Evolutionary conservation across 805 yeast species (phyloP).

Genomic region (Clavispora vitiphila): DNA sequence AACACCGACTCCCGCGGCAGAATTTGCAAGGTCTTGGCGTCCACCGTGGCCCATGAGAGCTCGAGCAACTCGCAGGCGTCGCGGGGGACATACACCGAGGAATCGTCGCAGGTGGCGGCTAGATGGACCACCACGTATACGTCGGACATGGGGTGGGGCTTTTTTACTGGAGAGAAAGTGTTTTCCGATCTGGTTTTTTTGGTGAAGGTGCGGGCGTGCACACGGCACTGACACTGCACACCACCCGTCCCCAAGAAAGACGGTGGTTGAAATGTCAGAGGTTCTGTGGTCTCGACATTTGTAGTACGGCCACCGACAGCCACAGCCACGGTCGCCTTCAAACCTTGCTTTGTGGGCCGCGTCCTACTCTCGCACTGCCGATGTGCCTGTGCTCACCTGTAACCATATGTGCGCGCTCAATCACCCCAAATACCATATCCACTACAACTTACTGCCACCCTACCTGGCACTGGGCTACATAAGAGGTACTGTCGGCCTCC

Average conservation of each 20-base stretch:
- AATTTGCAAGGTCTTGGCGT: conserved; percentile 45
- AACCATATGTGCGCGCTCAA: too few species aligned
- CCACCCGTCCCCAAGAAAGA: too few species aligned
- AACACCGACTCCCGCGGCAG: conserved; percentile 41
- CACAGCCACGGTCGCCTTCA: too few species aligned
- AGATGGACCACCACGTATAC: conserved; percentile 57
- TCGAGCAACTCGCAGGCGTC: conserved; percentile 68
- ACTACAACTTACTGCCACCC: neutral
- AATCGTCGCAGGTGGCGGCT: conserved; percentile 65
- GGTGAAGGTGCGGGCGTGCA: neutral
- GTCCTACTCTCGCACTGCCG: too few species aligned
- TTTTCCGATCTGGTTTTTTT: neutral
- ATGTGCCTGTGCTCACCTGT: too few species aligned
- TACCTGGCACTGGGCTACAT: too few species aligned
- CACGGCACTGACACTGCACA: too few species aligned
- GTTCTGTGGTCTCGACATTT: too few species aligned
- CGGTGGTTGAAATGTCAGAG: too few species aligned
- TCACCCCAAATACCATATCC: too few species aligned
- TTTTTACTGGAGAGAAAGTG: neutral
- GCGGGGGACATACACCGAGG: conserved; percentile 50
- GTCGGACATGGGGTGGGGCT: conserved; percentile 40
- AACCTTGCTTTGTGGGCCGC: too few species aligned
- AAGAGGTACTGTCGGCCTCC: neutral
- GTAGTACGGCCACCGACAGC: too few species aligned
- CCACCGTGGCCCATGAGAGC: conserved; percentile 62